Evolutionary conservation across 1,139 yeast species (phyloP).

Genomic region (Nakaseomyces delphensis): DNA sequence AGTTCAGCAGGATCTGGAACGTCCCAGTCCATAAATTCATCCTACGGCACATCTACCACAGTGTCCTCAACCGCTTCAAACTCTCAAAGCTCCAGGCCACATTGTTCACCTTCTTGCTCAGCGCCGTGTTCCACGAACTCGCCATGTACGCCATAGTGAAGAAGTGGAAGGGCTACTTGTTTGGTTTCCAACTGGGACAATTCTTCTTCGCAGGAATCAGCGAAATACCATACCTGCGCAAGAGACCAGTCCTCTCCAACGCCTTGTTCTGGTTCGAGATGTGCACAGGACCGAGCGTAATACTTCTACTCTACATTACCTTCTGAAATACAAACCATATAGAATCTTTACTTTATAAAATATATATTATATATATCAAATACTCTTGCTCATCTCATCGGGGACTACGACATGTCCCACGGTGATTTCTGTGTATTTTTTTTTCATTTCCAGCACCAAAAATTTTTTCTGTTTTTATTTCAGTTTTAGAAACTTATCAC

Average conservation of each 20-base stretch:
- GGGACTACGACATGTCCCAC: too few relatives aligned
- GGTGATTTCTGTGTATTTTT: background rate
- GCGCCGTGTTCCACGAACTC: conserved; percentile 74
- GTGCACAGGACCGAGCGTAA: conserved; percentile 76
- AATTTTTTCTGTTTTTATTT: too few relatives aligned
- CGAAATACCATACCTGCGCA: conserved; percentile 8
- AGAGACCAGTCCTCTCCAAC: conserved; percentile 47
- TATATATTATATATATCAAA: too few relatives aligned
- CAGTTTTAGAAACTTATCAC: too few relatives aligned
- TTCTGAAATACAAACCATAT: background rate
- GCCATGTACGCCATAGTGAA: conserved; percentile 81
- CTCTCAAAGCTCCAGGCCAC: conserved; percentile 59
- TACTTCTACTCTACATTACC: conserved; percentile 55
- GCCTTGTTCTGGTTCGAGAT: conserved; percentile 82
- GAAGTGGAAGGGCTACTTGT: conserved; percentile 66
- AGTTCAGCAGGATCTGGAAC: conserved; percentile 87
- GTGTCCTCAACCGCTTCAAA: conserved; percentile 63
- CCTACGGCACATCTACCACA: conserved; percentile 81
- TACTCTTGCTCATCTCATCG: too few relatives aligned
- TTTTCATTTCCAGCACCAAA: too few relatives aligned
- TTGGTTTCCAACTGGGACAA: conserved; percentile 63
- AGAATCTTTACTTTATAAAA: too few relatives aligned
- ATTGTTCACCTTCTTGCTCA: conserved; percentile 66
- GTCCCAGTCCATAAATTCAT: conserved; percentile 80
- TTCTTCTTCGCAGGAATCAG: conserved; percentile 36